phyloP scores from a whole-genome alignment of 2,329 filamentous ascomycete species.

The Elsinoe batatas region DNA sequence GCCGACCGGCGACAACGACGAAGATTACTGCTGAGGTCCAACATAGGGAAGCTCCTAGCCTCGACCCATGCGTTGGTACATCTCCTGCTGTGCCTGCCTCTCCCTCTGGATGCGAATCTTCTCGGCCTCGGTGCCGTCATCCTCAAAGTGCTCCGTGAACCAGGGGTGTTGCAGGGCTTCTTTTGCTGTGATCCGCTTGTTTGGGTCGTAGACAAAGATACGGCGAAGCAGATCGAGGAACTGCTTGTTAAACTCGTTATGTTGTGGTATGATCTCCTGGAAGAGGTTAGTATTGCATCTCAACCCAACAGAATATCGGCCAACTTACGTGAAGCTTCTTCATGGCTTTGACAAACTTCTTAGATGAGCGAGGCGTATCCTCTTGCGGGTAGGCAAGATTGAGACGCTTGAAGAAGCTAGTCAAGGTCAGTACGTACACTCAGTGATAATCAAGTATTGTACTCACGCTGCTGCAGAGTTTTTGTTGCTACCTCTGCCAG shows the following conservation, averaged over 20 bases:
- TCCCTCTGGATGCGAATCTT: constrained; percentile 17
- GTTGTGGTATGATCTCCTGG: constrained; percentile 54
- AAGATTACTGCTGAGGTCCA: background rate
- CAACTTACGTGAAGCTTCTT: constrained; percentile 48
- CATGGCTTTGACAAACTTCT: constrained; percentile 60
- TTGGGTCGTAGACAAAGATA: constrained; percentile 59
- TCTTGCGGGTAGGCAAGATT: constrained; percentile 54
- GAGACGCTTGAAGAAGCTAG: constrained; percentile 28
- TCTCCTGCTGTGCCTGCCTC: constrained; percentile 12
- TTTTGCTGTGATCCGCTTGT: constrained; percentile 54
- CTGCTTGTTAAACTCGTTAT: constrained; percentile 47
- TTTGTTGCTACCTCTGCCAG: constrained; percentile 37
- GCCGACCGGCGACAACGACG: background rate
- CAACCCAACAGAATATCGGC: constrained; percentile 8
- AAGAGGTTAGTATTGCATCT: constrained; percentile 22
- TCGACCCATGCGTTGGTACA: constrained; percentile 3
- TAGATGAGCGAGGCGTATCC: constrained; percentile 53
- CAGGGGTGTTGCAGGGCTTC: constrained; percentile 56
- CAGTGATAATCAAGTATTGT: background rate
- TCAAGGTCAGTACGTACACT: background rate
- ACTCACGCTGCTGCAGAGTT: constrained; percentile 49
- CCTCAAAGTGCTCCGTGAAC: constrained; percentile 55
- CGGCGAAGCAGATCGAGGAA: constrained; percentile 53
- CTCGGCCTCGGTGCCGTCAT: constrained; percentile 46
- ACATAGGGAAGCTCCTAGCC: background rate